A percentile compares a stretch with the other conserved stretches of the same genome.
Evolutionary conservation across 495 filamentous ascomycete species (phyloP).

Genomic region (Astrothelium macrocarpum): DNA sequence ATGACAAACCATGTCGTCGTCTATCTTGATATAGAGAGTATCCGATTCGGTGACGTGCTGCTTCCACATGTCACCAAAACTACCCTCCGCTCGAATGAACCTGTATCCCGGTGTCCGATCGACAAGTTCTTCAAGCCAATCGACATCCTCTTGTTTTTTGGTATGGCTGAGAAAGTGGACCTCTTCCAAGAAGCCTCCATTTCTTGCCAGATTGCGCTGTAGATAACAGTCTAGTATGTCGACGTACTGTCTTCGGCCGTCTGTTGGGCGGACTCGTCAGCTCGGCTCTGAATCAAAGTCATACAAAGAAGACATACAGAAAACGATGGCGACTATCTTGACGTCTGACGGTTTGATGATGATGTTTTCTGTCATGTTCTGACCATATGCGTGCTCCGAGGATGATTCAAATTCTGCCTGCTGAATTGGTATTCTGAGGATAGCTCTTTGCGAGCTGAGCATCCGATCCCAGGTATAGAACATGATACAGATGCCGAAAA

Average conservation of each 20-base stretch:
- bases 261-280: not conserved
- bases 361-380: not conserved
- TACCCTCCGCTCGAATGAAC: conserved; percentile 17
- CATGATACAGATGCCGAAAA: not conserved
- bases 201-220: conserved; percentile 40
- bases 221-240: conserved; percentile 9
- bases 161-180: conserved; percentile 47
- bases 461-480: not conserved
- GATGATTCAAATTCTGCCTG: not conserved
- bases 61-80: conserved; percentile 25
- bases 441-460: not conserved
- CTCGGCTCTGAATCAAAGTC: not conserved
- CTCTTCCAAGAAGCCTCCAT: conserved; percentile 45
- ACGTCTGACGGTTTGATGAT: not conserved
- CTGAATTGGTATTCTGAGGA: not conserved
- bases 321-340: not conserved
- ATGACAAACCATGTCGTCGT: conserved; percentile 39
- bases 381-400: not conserved
- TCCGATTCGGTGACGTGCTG: conserved; percentile 18
- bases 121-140: conserved; percentile 36
- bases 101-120: conserved; percentile 21
- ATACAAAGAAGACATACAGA: not conserved
- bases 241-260: not conserved
- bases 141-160: conserved; percentile 35
- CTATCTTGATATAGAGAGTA: conserved; percentile 44